Conservation (phyloP, 2,329 filamentous ascomycete species). For the Fusarium incarnatum region DNA sequence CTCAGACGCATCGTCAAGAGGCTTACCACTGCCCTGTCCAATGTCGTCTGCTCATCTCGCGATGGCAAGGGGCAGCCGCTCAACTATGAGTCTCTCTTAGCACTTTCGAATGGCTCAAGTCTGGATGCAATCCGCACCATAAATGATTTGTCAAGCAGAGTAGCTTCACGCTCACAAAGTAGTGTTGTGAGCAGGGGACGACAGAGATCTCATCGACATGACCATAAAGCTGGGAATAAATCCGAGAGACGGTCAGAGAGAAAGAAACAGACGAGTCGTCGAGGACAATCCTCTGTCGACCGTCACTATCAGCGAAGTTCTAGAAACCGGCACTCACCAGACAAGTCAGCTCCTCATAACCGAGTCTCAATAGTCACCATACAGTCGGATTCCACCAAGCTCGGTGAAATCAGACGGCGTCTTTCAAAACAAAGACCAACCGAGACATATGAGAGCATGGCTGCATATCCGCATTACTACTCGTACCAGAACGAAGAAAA, state of each 20-base stretch:
- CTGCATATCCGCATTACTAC: slow-evolving; percentile 40
- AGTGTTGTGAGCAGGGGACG: slow-evolving; percentile 39
- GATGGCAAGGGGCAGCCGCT: slow-evolving; percentile 49
- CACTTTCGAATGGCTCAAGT: slow-evolving; percentile 61
- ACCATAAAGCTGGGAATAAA: slow-evolving; percentile 13
- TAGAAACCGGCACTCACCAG: slow-evolving; percentile 7
- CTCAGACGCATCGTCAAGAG: slow-evolving; percentile 57
- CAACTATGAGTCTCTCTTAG: slow-evolving; percentile 60
- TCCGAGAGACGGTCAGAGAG: slow-evolving; percentile 18
- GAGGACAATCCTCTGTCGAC: slow-evolving; percentile 15
- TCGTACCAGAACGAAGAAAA: slow-evolving; percentile 22
- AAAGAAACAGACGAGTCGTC: slow-evolving; percentile 15
- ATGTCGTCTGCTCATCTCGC: slow-evolving; percentile 52
- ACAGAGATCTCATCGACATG: slow-evolving; percentile 26
- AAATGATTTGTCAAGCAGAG: slow-evolving; percentile 57
- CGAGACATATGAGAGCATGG: slow-evolving; percentile 5
- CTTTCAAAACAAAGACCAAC: slow-evolving; percentile 20
- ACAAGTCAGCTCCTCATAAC: slow-evolving; percentile 20
- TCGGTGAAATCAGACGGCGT: slow-evolving; percentile 56
- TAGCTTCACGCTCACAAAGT: slow-evolving; percentile 32
- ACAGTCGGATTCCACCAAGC: slow-evolving; percentile 58
- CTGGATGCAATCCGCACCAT: slow-evolving; percentile 63
- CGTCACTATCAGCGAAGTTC: slow-evolving; percentile 19
- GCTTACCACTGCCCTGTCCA: slow-evolving; percentile 57
- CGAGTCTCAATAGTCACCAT: slow-evolving; percentile 51